Evolutionary conservation across 345 rosid genomes (phyloP), one percentile per base, ranked within the genome.

Genomic region (Euphorbia lathyris): DNA sequence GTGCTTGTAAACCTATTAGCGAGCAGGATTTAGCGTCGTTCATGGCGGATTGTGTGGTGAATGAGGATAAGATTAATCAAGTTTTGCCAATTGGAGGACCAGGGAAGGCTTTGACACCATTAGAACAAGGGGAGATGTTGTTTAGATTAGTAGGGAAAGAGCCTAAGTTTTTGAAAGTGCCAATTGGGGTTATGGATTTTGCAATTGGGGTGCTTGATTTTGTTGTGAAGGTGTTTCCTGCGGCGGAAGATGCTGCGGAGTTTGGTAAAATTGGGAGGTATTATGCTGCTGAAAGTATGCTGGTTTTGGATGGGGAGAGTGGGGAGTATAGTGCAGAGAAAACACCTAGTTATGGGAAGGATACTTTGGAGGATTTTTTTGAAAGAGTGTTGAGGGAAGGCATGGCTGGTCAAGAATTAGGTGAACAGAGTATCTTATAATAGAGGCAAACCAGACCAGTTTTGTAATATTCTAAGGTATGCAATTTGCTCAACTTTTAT

Each of bases 1-100:
- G 96, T 68, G 98, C 98, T 68, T 91, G 98, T 70, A 91, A 94
- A 76, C 98, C 96, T 0, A 94, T 91, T n/a, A 90, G 97, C 22
- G 98, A 94, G 75, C 78, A 75, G 61, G 96, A 94, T 81, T 69
- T 94, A 72, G 98, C 98, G 14, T 77, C 96, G 0, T 91, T 90
- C 43, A 88, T 91, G 0, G 83, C 93, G 0, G 95, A 94, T 71
- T 94, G 97, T 43, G 88, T 90, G 42, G 67, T 94, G 86, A 82
- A 85, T 51, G 87, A 88, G 80, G 86, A 86, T 63, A 90, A 88
- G 79, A 79, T 86, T 63, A 94, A 94, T 77, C 82, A 72, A 72
- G 78, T 88, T 25, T 78, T 94, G 81, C 98, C 98, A 5, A 85
- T 94, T 69, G 98, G 98, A 10, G 98, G 98, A 3, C 98, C 98